Evolutionary conservation across 2,329 filamentous ascomycete species (phyloP).

Genomic region (Paecilomyces formosus): DNA sequence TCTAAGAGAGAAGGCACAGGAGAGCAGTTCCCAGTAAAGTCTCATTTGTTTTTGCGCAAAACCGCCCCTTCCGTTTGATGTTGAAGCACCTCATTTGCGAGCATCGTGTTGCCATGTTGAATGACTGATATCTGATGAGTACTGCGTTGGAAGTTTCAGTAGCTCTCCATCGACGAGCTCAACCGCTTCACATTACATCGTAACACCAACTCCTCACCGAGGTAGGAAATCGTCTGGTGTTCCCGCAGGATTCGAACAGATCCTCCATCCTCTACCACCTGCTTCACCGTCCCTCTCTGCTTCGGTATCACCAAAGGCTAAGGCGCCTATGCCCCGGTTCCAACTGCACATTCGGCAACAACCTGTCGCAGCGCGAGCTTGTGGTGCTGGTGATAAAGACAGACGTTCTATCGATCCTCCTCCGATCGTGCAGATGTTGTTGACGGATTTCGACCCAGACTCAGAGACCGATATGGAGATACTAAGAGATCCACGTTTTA

Average conservation of each 20-base stretch:
- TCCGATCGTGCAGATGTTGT: slow-evolving; percentile 39
- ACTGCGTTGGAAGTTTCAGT: not conserved
- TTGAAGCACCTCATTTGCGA: not conserved
- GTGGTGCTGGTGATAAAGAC: slow-evolving; percentile 40
- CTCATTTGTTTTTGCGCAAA: not conserved
- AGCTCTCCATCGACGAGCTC: not conserved
- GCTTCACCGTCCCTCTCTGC: slow-evolving; percentile 11
- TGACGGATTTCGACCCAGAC: slow-evolving; percentile 35
- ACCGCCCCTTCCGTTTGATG: not conserved
- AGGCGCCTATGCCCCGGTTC: slow-evolving; percentile 21
- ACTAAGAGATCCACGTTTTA: slow-evolving; percentile 32
- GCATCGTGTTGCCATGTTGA: not conserved
- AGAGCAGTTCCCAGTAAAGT: not conserved
- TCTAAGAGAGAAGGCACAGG: not conserved
- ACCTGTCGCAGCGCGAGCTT: slow-evolving; percentile 38
- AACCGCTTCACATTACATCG: not conserved
- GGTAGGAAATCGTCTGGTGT: slow-evolving; percentile 17
- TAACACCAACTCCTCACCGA: slow-evolving; percentile 15
- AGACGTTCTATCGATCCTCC: slow-evolving; percentile 41
- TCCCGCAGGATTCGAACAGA: slow-evolving; percentile 29
- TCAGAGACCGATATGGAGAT: slow-evolving; percentile 29
- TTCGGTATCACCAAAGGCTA: slow-evolving; percentile 13
- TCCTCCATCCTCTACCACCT: slow-evolving; percentile 17
- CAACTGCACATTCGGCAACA: slow-evolving; percentile 40
- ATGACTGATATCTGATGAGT: not conserved